Evolutionary conservation across 148 eudicot genomes (phyloP).

Genomic region (Diospyros kaki): DNA sequence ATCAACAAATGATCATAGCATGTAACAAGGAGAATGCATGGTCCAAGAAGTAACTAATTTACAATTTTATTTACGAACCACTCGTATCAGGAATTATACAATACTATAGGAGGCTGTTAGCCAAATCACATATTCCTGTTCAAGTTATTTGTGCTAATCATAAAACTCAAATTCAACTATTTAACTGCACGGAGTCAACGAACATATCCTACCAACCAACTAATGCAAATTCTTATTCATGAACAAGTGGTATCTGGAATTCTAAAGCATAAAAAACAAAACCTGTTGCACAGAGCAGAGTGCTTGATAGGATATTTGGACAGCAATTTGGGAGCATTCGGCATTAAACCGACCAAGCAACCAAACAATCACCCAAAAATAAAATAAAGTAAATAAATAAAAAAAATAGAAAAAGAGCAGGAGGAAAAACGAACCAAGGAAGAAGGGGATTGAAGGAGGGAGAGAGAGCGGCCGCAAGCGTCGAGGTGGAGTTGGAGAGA

Average conservation of each 20-base stretch:
- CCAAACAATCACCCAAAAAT: too few relatives aligned
- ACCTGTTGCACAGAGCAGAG: neutral
- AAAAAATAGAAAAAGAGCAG: too few relatives aligned
- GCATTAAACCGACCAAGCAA: too few relatives aligned
- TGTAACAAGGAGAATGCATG: neutral
- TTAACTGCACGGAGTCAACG: neutral
- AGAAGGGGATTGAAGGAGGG: constrained; percentile 84
- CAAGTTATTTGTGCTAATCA: neutral
- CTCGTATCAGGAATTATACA: too few relatives aligned
- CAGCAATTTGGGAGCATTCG: too few relatives aligned
- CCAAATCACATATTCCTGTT: neutral
- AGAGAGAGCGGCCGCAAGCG: constrained; percentile 80
- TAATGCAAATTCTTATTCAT: neutral
- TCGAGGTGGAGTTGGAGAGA: constrained; percentile 62
- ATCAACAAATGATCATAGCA: neutral
- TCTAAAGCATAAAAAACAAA: neutral
- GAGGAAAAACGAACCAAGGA: constrained; percentile 43
- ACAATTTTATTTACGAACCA: neutral
- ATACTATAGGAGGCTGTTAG: neutral
- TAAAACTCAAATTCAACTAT: neutral
- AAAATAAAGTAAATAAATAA: neutral
- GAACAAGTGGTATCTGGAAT: neutral
- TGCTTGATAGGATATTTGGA: neutral
- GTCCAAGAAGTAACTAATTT: neutral
- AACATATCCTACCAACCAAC: neutral